Conservation (phyloP, 106 monocot genomes). For the Ottelia alismoides region DNA sequence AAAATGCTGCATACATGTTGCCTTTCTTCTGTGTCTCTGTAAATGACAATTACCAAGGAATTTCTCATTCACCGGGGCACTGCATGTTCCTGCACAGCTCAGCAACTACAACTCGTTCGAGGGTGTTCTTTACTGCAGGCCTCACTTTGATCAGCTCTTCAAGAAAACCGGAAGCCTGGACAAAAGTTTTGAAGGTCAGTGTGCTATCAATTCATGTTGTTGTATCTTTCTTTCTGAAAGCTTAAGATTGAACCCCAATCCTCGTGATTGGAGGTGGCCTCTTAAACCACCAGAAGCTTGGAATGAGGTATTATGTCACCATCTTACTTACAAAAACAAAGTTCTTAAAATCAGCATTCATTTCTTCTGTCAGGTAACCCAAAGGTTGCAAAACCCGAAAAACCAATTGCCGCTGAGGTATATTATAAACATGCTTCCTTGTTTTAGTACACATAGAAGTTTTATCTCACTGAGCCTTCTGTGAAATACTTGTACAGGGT, state of each 20-base stretch:
- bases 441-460: neutral
- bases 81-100: no score
- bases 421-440: neutral
- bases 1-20: no score
- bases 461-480: neutral
- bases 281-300: no score
- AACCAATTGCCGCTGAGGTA: conserved; percentile 52
- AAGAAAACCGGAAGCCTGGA: conserved; percentile 89
- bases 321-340: neutral
- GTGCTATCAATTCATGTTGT: no score
- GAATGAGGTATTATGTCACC: no score
- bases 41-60: no score
- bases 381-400: conserved; percentile 73
- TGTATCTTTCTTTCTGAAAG: no score
- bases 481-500: conserved; percentile 22
- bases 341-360: neutral
- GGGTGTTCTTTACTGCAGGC: conserved; percentile 91
- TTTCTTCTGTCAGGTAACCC: conserved; percentile 56
- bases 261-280: neutral
- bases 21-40: no score
- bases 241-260: neutral
- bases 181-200: conserved; percentile 91
- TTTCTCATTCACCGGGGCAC: no score
- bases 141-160: conserved; percentile 93
- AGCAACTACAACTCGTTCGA: conserved; percentile 92